A percentile compares a stretch with the other conserved stretches of the same genome.
phyloP scores from a whole-genome alignment of 257 asterid genomes.

The Nicotiana benthamiana region DNA sequence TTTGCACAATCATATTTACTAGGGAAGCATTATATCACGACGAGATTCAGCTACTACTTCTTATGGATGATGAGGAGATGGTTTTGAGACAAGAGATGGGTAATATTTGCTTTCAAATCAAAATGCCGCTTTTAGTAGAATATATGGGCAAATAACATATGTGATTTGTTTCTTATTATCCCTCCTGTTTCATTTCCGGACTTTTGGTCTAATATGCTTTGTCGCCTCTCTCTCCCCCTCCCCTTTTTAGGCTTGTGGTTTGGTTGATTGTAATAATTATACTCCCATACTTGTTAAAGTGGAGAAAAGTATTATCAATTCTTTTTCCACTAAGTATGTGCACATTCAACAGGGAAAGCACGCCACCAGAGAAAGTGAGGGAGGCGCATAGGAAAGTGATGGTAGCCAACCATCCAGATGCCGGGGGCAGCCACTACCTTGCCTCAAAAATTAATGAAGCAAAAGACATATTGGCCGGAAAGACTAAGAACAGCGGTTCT shows the following conservation, averaged over 20 bases:
- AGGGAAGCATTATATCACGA: background rate
- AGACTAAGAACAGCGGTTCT: constrained; percentile 54
- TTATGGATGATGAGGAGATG: background rate
- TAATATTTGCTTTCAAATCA: background rate
- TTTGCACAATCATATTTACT: background rate
- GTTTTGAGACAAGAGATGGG: background rate
- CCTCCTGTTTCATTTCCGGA: background rate
- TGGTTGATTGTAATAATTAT: background rate
- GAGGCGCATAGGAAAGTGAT: constrained; percentile 91
- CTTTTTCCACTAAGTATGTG: background rate
- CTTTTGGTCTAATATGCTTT: background rate
- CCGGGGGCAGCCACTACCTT: constrained; percentile 92
- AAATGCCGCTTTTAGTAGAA: background rate
- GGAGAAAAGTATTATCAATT: background rate
- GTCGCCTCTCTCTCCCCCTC: background rate
- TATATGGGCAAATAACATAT: background rate
- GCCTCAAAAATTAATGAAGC: constrained; percentile 92
- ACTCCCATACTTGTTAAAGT: background rate
- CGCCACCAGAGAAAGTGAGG: constrained; percentile 61
- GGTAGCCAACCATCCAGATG: constrained; percentile 97
- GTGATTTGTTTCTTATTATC: background rate
- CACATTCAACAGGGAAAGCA: constrained; percentile 50
- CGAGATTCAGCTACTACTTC: background rate
- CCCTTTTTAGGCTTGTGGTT: background rate
- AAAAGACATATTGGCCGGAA: constrained; percentile 63